Base-by-base conservation (phyloP, 192 early-diverging fungal genomes). In the Umbelopsis isabellina region DNA sequence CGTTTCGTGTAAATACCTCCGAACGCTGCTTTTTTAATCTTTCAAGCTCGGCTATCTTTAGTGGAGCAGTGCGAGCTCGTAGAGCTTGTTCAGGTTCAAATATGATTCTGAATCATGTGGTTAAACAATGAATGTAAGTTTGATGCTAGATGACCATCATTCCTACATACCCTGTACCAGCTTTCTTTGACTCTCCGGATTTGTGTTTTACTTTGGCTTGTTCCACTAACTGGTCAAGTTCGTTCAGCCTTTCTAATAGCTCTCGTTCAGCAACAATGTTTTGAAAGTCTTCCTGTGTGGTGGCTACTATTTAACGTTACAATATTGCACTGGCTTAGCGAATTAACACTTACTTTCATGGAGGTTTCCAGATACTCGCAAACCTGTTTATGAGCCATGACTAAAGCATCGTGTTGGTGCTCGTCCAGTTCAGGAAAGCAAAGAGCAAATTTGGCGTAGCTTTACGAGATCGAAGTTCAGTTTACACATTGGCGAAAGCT, bases 221-320 rank as follows among this genome's bases (percentile, higher is more conserved):
- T 41, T 72, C 35, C 15, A 50, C 37, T 6, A 50, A 25, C 37
- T 66, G 12, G 37, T 72, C 71, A 33, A 72, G 16, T 10, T 66
- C 35, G 22, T 45, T 66, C 3, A 50, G 35, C 22, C 49, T 66
- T 23, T 65, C 64, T 46, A 41, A 9, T 11, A 72, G 25, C 8
- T 66, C 46, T 16, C 48, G 20, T 30, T 66, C 48, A n/a, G 3
- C 12, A 4, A 61, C 11, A 27, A 61, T 61, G 13, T 33, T 61
- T 3, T 61, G 55, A 30, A 61, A 61, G n/a, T 61, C 55, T 6
- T 61, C 55, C 55, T 61, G 30, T 16, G 11, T 5, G 3, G 2
- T 5, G 3, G 25, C 6, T 61, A 61, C 15, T 16, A 13, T 35
- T 12, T 18, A 30, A 30, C 8, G 22, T 8, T 22, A 21, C 51